Evolutionary conservation across 768 basidiomycete genomes (phyloP).

Genomic region (Podaxis sp.): DNA sequence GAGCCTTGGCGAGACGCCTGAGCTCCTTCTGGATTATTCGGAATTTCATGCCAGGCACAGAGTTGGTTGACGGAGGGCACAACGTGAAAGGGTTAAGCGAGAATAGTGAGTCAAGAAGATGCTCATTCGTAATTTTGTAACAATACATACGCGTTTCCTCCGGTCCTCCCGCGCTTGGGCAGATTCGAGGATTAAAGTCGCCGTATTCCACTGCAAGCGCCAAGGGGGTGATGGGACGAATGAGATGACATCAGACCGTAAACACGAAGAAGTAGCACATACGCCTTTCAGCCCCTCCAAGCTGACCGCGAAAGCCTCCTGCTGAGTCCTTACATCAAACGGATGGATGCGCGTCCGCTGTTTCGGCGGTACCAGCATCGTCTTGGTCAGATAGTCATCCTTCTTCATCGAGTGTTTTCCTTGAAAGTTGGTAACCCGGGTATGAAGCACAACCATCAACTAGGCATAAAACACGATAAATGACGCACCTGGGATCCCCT

Average conservation of each 20-base stretch:
- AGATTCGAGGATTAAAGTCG: conserved; percentile 59
- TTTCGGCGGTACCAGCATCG: conserved; percentile 70
- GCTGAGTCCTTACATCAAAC: conserved; percentile 66
- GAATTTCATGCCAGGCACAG: conserved; percentile 9
- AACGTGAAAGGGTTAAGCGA: conserved; percentile 11
- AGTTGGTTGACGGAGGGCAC: conserved; percentile 5
- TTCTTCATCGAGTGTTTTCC: conserved; percentile 83
- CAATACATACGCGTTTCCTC: conserved; percentile 64
- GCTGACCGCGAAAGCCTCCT: conserved; percentile 71
- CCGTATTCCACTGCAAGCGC: conserved; percentile 60
- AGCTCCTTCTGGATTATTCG: conserved; percentile 57
- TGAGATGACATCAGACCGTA: conserved; percentile 8
- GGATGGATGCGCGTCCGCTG: conserved; percentile 59
- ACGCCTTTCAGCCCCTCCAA: conserved; percentile 74
- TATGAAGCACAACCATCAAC: conserved; percentile 12
- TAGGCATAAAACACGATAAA: neutral
- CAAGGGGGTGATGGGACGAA: conserved; percentile 6
- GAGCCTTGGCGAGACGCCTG: conserved; percentile 63
- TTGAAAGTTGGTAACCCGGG: conserved; percentile 23
- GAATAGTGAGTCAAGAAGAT: conserved; percentile 3
- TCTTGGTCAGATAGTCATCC: conserved; percentile 65
- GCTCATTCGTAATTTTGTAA: conserved; percentile 1
- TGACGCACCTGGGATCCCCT: conserved; percentile 65
- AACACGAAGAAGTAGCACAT: conserved; percentile 27
- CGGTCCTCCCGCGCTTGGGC: conserved; percentile 76